Evolutionary conservation across 2,329 filamentous ascomycete genomes (phyloP).

Genomic region (Pseudogymnoascus sp.): DNA sequence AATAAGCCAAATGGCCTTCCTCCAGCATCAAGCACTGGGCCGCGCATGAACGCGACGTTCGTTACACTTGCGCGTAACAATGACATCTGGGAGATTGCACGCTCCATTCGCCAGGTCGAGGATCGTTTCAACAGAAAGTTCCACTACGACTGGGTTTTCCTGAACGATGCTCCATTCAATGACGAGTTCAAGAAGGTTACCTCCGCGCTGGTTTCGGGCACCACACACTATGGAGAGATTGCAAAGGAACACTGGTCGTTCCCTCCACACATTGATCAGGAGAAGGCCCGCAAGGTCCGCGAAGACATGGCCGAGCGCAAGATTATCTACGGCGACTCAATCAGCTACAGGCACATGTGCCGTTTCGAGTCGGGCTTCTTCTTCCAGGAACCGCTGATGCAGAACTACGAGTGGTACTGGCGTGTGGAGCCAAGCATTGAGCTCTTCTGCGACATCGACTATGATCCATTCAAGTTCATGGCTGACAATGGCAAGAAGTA

Average conservation of each 20-base stretch:
- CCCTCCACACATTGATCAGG: conserved; percentile 89
- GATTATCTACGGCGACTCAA: conserved; percentile 95
- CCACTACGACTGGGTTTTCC: conserved; percentile 98
- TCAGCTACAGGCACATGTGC: conserved; percentile 99
- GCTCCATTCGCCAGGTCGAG: conserved; percentile 92
- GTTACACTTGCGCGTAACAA: conserved; percentile 88
- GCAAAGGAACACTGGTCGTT: conserved; percentile 94
- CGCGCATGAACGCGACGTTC: conserved; percentile 93
- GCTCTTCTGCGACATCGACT: conserved; percentile 90
- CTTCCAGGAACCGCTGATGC: conserved; percentile 88
- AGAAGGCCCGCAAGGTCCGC: conserved; percentile 80
- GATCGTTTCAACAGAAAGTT: conserved; percentile 96
- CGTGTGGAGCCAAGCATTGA: conserved; percentile 95
- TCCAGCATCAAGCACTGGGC: conserved; percentile 48
- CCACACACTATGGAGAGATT: conserved; percentile 83
- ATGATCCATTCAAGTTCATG: conserved; percentile 96
- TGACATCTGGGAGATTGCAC: conserved; percentile 93
- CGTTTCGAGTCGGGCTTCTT: conserved; percentile 99
- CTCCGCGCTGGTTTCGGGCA: conserved; percentile 80
- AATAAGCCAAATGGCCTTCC: conserved; percentile 28
- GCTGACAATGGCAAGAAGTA: conserved; percentile 96
- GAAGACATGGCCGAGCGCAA: conserved; percentile 90
- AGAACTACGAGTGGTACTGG: conserved; percentile 99
- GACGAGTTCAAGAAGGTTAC: conserved; percentile 91
- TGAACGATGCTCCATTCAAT: conserved; percentile 93